phyloP scores from a whole-genome alignment of 139 green algal species.

The Chlamydomonas urium region DNA sequence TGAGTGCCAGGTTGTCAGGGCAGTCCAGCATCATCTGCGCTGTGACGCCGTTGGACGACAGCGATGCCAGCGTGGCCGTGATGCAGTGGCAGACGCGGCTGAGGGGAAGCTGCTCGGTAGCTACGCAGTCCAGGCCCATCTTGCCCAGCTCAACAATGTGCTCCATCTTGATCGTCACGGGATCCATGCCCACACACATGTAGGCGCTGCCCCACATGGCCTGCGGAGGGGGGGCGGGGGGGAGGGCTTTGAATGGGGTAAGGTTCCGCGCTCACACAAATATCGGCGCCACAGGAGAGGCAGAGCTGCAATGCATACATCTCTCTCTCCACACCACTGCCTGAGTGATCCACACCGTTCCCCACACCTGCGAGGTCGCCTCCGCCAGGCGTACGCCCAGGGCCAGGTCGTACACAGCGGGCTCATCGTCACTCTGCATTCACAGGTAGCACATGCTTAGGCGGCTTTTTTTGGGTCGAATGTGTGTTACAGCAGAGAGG shows the following conservation, averaged over 20 bases:
- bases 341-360: background rate
- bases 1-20: conserved; percentile 33
- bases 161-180: conserved; percentile 40
- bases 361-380: conserved; percentile 27
- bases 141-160: conserved; percentile 53
- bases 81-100: conserved; percentile 51
- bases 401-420: conserved; percentile 33
- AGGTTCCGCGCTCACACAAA: too few relatives aligned
- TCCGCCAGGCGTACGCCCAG: conserved; percentile 60
- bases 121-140: conserved; percentile 46
- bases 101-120: conserved; percentile 35
- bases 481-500: too few relatives aligned
- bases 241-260: too few relatives aligned
- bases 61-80: conserved; percentile 42
- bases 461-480: too few relatives aligned
- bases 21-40: conserved; percentile 57
- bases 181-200: conserved; percentile 49
- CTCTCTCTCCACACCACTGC: too few relatives aligned
- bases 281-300: too few relatives aligned
- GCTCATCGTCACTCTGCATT: conserved; percentile 7
- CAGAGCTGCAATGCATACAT: too few relatives aligned
- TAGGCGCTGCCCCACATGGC: conserved; percentile 71
- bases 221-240: conserved; percentile 16
- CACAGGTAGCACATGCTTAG: too few relatives aligned
- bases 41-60: conserved; percentile 41